These are phyloP conservation scores for Bipolaris sorokiniana DNA, from an alignment of 2,329 filamentous ascomycete species.

Conservation along the genomic window DNA sequence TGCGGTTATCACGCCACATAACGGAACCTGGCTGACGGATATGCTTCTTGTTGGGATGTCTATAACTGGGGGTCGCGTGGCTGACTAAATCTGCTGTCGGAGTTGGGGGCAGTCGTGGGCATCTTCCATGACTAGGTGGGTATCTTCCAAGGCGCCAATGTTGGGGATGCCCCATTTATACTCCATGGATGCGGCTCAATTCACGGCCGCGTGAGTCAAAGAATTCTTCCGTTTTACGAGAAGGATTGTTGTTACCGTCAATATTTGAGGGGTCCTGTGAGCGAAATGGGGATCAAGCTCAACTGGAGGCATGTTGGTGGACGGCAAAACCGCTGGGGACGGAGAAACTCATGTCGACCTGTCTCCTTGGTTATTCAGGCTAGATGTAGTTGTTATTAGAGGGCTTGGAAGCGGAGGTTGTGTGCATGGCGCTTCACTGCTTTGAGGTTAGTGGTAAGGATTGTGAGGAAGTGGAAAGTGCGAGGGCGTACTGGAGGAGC, in stretches of 20 bases:
- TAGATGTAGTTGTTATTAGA: background rate
- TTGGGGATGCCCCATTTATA: constrained; percentile 16
- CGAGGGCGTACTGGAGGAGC: background rate
- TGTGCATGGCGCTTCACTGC: background rate
- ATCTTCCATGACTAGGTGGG: constrained; percentile 9
- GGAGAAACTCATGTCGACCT: background rate
- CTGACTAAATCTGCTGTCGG: constrained; percentile 26
- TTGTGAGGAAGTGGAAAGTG: background rate
- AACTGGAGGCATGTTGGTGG: background rate
- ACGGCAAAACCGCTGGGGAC: background rate
- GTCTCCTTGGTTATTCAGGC: constrained; percentile 7
- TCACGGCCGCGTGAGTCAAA: constrained; percentile 1
- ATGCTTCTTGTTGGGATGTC: constrained; percentile 63
- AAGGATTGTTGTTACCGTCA: background rate
- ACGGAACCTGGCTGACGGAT: constrained; percentile 65
- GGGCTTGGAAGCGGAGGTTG: background rate
- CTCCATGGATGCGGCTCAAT: constrained; percentile 2
- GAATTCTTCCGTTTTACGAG: constrained; percentile 1
- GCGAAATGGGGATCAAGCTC: background rate
- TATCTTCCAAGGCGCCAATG: constrained; percentile 13
- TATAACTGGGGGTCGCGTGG: constrained; percentile 23
- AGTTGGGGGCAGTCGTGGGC: constrained; percentile 6
- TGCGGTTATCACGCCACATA: constrained; percentile 65
- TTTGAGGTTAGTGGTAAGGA: background rate
- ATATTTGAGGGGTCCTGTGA: background rate